Evolutionary conservation across 805 yeast species (phyloP), one percentile per base, ranked within the genome.

Genomic region (Cyberlindnera veronae): DNA sequence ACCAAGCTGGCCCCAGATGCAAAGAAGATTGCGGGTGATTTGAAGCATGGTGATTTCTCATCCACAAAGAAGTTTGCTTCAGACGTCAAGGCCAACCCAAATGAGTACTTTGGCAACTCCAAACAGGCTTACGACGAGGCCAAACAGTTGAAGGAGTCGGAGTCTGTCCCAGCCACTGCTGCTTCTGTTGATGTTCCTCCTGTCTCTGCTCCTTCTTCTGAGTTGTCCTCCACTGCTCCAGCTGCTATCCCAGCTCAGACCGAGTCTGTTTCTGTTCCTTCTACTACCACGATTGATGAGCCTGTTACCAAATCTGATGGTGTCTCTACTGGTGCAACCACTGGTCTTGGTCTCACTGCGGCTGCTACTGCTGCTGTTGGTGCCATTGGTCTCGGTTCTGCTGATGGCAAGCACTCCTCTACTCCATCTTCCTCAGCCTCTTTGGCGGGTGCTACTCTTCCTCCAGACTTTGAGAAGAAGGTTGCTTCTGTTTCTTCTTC

Each of bases 381-480:
- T 14, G 42, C 38, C 17, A 18, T 33, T 20, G 36, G 42, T 14
- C 11, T 27, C n/a, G 21, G 19, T n/a, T n/a, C n/a, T n/a, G n/a
- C n/a, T 13, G 21, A 22, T 13, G 19, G 14, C 22, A 19, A 18
- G 18, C 26, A 34, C 19, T 28, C 42, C 3, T 39, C 50, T 6
- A 40, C 44, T 6, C 43, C 44, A 30, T 41, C 51, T n/a, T 42
- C 45, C 7, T 29, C 38, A 10, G 31, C 15, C 2, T 39, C 46
- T 27, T 32, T 49, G 26, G 50, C 51, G 23, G 55, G 55, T 29
- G 55, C 55, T 5, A 51, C 55, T 5, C 42, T 51, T 9, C 60
- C 60, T 20, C 60, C 60, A 7, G 49, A 53, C 28, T 53, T 54
- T 39, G 51, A 51, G 38, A 53, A 49, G 38, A 51, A 32, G 21